Conservation (phyloP, 148 eudicot species). For the Heliamphora exappendiculata region DNA sequence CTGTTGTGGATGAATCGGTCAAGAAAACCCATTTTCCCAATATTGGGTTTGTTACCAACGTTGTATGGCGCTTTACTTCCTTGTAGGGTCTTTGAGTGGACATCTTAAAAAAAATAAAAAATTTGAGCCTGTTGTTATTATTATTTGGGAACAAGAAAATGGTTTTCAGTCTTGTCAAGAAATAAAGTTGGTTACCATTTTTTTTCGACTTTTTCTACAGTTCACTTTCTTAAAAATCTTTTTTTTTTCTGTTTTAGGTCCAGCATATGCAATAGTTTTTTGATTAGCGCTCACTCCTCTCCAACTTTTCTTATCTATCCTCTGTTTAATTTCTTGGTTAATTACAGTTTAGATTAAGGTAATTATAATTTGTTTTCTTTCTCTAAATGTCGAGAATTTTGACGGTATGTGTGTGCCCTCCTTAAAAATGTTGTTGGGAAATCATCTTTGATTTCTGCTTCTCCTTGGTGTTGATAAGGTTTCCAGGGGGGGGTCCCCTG, state of each 20-base stretch:
- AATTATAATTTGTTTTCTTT: not conserved
- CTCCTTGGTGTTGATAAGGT: not conserved
- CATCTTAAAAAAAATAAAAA: not conserved
- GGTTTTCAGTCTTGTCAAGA: conserved; percentile 18
- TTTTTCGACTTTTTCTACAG: not conserved
- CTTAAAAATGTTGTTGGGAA: conserved; percentile 16
- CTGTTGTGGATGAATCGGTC: not conserved
- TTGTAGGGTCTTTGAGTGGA: not conserved
- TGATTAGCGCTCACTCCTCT: conserved; percentile 7
- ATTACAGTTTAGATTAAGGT: too few species aligned
- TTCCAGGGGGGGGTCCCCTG: not conserved
- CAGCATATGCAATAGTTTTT: too few species aligned
- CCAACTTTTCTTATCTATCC: conserved; percentile 3
- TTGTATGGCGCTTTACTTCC: not conserved
- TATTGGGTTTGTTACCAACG: not conserved
- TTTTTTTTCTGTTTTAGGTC: not conserved
- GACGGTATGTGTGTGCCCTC: not conserved
- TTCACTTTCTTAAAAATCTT: not conserved
- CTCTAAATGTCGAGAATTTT: conserved; percentile 16
- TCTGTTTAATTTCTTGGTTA: conserved; percentile 16
- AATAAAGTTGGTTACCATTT: conserved; percentile 9
- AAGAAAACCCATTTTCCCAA: not conserved
- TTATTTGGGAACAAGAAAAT: not conserved
- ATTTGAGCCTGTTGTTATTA: not conserved
- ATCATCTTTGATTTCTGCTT: not conserved